Evolutionary conservation across 2,329 filamentous ascomycete species (phyloP).

Genomic region (Fusarium subglutinans): DNA sequence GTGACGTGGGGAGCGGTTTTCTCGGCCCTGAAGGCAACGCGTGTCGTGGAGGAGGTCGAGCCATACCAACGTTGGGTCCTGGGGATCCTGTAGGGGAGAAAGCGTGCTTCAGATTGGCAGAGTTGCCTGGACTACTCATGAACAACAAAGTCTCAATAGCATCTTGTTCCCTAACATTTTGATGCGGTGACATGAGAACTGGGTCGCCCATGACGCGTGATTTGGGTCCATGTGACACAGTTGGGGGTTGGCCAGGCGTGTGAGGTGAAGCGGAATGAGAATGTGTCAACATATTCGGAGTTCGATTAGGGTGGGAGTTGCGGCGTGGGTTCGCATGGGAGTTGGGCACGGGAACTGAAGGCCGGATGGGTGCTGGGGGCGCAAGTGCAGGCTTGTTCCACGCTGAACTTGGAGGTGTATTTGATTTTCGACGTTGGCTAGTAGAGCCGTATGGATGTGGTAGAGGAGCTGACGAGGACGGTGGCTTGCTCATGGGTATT

Average conservation of each 20-base stretch:
- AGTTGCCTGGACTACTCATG: slow-evolving; percentile 82
- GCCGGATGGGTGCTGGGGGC: slow-evolving; percentile 65
- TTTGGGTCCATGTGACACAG: slow-evolving; percentile 42
- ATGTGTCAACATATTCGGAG: slow-evolving; percentile 60
- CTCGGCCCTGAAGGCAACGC: slow-evolving; percentile 60
- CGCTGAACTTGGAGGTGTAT: slow-evolving; percentile 51
- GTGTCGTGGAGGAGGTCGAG: slow-evolving; percentile 41
- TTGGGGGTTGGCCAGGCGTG: slow-evolving; percentile 52
- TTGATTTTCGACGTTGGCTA: slow-evolving; percentile 42
- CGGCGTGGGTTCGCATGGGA: slow-evolving; percentile 56
- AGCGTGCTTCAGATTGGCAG: slow-evolving; percentile 66
- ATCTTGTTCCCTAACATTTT: slow-evolving; percentile 77
- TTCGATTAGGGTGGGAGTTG: slow-evolving; percentile 60
- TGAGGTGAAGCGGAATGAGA: slow-evolving; percentile 59
- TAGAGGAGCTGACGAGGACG: slow-evolving; percentile 44
- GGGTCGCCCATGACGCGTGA: slow-evolving; percentile 55
- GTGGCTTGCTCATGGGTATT: slow-evolving; percentile 45
- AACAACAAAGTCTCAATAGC: slow-evolving; percentile 83
- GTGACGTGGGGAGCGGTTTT: slow-evolving; percentile 61
- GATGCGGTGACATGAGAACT: slow-evolving; percentile 71
- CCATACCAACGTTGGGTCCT: slow-evolving; percentile 35
- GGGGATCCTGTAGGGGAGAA: slow-evolving; percentile 58
- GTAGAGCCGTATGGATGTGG: slow-evolving; percentile 41
- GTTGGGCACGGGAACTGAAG: slow-evolving; percentile 50
- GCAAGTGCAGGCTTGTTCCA: slow-evolving; percentile 55